Evolutionary conservation across 2,329 filamentous ascomycete genomes (phyloP), one percentile per base, ranked within the genome.

Genomic region (Penicillium aurantiogriseum): DNA sequence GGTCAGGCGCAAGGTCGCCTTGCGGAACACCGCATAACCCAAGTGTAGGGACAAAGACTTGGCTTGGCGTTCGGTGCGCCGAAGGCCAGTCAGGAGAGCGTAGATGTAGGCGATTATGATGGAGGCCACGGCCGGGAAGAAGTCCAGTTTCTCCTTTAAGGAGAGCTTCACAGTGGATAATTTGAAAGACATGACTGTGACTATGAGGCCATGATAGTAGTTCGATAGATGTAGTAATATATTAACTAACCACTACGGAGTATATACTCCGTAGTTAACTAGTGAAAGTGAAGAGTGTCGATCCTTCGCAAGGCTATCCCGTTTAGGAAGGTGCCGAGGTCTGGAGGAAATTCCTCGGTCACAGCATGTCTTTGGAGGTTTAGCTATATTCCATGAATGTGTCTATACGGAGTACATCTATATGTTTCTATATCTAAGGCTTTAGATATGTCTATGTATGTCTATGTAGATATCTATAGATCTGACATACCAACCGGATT

Each of bases 1-100:
- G 47, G 65, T 64, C 44, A 75, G 38, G 4, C 72, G 69, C 19
- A 58, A 39, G 0, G 70, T 74, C 3, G 64, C 57, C 56, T 72
- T 71, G 52, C 72, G 69, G 38, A 73, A 66, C 8, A 70, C 57
- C 2, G 72, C 70, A 64, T 75, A 74, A 29, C 71, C 71, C 33
- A 74, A 57, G 60, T 75, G 72, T 44, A 75, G 58, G 43, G 69
- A 59, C 51, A 71, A 58, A 4, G 68, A 65, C 21, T 67, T 67
- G 21, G 72, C 72, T 58, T 72, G 61, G 27, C 65, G 59, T 15
- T 68, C 60, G 13, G 64, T 64, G 17, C 69, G 71, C 59, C 64
- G 65, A 19, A 71, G 47, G 7, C 69, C 64, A 0, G 69, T 71
- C 29, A 72, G 39, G 5, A 71, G 51, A 5, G 70, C 67, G 61